A percentile compares a stretch with the other conserved stretches of the same genome.
phyloP scores from a whole-genome alignment of 805 yeast genomes.

The Saccharomycopsis sp. region DNA sequence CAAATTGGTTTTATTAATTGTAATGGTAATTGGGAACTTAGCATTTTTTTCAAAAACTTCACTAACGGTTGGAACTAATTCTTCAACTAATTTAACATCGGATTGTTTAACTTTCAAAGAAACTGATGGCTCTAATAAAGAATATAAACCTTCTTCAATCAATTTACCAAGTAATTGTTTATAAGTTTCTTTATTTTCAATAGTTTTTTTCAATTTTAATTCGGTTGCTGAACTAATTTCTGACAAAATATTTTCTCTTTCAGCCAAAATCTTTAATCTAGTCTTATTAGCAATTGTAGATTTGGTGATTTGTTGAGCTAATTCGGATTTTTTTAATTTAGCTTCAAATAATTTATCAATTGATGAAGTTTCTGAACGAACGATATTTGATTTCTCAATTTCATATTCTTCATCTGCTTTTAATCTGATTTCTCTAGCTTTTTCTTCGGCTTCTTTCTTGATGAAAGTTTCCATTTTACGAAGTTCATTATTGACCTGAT shows the following conservation, averaged over 20 bases:
- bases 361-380: constrained; percentile 82
- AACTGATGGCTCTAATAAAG: constrained; percentile 64
- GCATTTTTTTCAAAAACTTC: constrained; percentile 62
- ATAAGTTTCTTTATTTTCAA: constrained; percentile 47
- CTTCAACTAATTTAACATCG: constrained; percentile 45
- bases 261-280: constrained; percentile 78
- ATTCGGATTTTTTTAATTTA: constrained; percentile 80
- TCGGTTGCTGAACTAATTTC: constrained; percentile 66
- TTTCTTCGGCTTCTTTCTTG: constrained; percentile 98
- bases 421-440: constrained; percentile 88
- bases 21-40: constrained; percentile 43
- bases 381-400: constrained; percentile 92
- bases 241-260: constrained; percentile 73
- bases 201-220: constrained; percentile 43
- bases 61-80: constrained; percentile 34
- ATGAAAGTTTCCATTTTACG: constrained; percentile 97
- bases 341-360: constrained; percentile 74
- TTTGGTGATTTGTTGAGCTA: constrained; percentile 91
- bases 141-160: constrained; percentile 65
- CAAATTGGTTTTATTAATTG: constrained; percentile 50
- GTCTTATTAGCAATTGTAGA: constrained; percentile 94
- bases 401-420: constrained; percentile 99
- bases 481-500: constrained; percentile 86
- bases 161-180: constrained; percentile 61
- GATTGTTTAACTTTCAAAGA: constrained; percentile 54